Conservation (phyloP, 1,139 yeast species). For the Pichia inconspicua region DNA sequence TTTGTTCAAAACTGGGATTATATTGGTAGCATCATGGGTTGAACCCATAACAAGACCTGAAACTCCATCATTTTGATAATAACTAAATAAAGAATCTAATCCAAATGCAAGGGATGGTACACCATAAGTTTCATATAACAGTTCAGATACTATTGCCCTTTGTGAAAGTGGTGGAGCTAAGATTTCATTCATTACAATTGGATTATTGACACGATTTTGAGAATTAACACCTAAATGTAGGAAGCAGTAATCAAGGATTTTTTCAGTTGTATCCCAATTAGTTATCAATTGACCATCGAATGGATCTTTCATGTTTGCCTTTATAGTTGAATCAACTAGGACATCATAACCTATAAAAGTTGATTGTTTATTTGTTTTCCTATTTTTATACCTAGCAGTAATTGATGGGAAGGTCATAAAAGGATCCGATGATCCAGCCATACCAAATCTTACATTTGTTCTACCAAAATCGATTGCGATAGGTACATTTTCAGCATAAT, state of each 20-base stretch:
- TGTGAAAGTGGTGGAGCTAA: conserved; percentile 65
- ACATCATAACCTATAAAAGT: conserved; percentile 82
- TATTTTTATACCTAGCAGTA: conserved; percentile 69
- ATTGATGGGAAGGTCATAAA: conserved; percentile 61
- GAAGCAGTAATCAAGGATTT: conserved; percentile 74
- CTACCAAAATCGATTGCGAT: conserved; percentile 82
- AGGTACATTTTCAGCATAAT: conserved; percentile 52
- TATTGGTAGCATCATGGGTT: conserved; percentile 75
- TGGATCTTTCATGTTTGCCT: conserved; percentile 67
- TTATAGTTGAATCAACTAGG: conserved; percentile 58
- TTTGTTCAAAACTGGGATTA: conserved; percentile 72
- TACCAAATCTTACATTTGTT: conserved; percentile 62
- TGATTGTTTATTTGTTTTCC: conserved; percentile 56
- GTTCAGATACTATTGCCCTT: conserved; percentile 66
- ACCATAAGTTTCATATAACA: conserved; percentile 72
- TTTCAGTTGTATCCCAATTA: conserved; percentile 89
- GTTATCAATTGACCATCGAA: conserved; percentile 81
- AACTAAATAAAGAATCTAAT: conserved; percentile 73
- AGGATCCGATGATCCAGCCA: conserved; percentile 47
- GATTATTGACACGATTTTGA: conserved; percentile 57
- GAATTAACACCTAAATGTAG: conserved; percentile 66
- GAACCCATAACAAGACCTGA: conserved; percentile 72
- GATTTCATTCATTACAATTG: conserved; percentile 75
- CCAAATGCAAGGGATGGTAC: conserved; percentile 76
- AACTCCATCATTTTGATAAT: conserved; percentile 34